Percentiles rank a stretch among this genome's conserved stretches.
phyloP scores from a whole-genome alignment of 345 rosid species.

The Eucalyptus rudis region DNA sequence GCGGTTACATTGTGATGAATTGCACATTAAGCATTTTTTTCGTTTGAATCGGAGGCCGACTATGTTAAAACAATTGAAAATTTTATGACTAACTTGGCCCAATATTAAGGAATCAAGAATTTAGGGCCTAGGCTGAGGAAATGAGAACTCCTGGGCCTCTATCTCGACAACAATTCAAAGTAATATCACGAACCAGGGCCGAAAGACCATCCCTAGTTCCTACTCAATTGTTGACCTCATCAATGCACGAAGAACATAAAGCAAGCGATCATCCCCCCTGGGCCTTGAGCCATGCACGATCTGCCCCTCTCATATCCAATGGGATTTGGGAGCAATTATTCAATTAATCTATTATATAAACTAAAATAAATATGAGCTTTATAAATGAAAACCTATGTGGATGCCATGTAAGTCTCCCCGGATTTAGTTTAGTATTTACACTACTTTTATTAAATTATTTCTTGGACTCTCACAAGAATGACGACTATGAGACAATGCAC shows the following conservation, averaged over 20 bases:
- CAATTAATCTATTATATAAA: neutral
- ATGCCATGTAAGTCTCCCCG: neutral
- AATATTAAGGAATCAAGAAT: neutral
- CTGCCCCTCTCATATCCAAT: neutral
- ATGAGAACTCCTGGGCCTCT: neutral
- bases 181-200: neutral
- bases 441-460: neutral
- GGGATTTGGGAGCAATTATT: neutral
- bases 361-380: neutral
- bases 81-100: neutral
- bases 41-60: neutral
- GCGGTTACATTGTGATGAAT: neutral
- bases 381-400: neutral
- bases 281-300: neutral
- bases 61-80: neutral
- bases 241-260: neutral
- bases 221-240: neutral
- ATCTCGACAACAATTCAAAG: neutral
- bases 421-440: neutral
- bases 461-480: neutral
- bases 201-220: neutral
- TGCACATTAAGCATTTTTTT: neutral
- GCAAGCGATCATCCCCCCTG: neutral
- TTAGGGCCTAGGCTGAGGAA: neutral
- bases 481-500: neutral